Conservation (phyloP, 768 basidiomycete genomes). For the Pisolithus tinctorius region DNA sequence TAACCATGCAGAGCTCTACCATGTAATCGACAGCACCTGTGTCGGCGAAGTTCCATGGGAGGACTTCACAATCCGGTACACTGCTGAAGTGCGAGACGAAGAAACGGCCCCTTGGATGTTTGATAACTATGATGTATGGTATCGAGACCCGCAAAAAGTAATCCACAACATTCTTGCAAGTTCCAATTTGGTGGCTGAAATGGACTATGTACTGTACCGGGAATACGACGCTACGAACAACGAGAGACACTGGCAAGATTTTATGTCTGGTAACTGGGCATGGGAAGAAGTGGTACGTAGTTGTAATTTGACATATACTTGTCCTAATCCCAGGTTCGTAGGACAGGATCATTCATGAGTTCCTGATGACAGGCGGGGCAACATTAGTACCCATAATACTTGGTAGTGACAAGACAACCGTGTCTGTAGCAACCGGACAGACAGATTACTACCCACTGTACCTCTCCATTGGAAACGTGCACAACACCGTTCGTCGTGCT, state of each 20-base stretch:
- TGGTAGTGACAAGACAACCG: slow-evolving; percentile 3
- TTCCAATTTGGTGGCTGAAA: slow-evolving; percentile 11
- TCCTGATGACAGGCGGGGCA: slow-evolving; percentile 19
- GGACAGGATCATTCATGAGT: slow-evolving; percentile 3
- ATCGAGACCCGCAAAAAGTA: too few relatives aligned
- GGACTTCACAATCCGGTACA: too few relatives aligned
- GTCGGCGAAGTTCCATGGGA: too few relatives aligned
- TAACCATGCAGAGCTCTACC: too few relatives aligned
- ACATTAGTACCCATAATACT: slow-evolving; percentile 8
- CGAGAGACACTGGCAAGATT: neutral
- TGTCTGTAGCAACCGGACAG: slow-evolving; percentile 4
- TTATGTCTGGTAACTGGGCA: slow-evolving; percentile 11
- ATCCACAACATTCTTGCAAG: slow-evolving; percentile 10
- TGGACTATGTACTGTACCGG: slow-evolving; percentile 11
- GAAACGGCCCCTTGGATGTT: too few relatives aligned
- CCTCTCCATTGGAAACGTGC: slow-evolving; percentile 6
- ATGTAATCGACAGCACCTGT: too few relatives aligned
- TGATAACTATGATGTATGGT: too few relatives aligned
- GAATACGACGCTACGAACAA: slow-evolving; percentile 1
- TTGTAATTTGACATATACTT: neutral
- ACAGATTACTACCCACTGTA: slow-evolving; percentile 7
- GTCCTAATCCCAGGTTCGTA: neutral
- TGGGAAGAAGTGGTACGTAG: slow-evolving; percentile 9
- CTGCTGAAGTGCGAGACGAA: too few relatives aligned
- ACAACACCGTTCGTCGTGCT: neutral